phyloP scores from a whole-genome alignment of 1,284 basidiomycete species.

The Marasmius tenuissimus region DNA sequence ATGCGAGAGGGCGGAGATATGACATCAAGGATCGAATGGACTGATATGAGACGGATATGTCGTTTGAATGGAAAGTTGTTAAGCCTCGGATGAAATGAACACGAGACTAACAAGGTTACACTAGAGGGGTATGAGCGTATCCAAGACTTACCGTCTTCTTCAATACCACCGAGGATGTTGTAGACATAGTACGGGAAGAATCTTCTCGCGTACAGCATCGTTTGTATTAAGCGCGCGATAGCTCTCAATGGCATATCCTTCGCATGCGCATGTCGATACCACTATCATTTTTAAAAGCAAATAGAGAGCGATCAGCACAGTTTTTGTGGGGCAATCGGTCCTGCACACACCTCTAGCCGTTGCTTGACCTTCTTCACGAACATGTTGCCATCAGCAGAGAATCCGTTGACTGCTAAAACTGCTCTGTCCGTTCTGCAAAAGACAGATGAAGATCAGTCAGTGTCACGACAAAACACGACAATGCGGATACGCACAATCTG shows the following conservation, averaged over 20 bases:
- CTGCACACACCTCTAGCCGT: conserved; percentile 74
- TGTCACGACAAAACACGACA: not conserved
- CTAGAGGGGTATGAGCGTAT: not conserved
- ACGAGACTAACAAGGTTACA: not conserved
- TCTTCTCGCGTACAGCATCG: conserved; percentile 90
- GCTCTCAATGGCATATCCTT: conserved; percentile 92
- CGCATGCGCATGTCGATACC: conserved; percentile 93
- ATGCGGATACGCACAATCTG: conserved; percentile 57
- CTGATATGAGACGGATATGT: not conserved
- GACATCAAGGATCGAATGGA: not conserved
- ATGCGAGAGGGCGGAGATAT: not conserved
- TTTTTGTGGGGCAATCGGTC: conserved; percentile 1
- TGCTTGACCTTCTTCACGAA: conserved; percentile 95
- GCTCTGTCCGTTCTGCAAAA: conserved; percentile 82
- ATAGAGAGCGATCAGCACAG: not conserved
- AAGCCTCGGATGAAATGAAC: not conserved
- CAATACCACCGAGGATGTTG: conserved; percentile 92
- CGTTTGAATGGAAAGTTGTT: not conserved
- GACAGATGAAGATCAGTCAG: conserved; percentile 17
- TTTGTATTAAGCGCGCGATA: conserved; percentile 92
- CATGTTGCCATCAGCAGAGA: conserved; percentile 93
- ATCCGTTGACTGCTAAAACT: conserved; percentile 91
- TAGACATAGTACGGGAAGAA: conserved; percentile 98
- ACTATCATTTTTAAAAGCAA: conserved; percentile 47
- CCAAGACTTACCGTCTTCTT: conserved; percentile 80